Base-by-base conservation (phyloP, 306 rosid species). In the Luffa aegyptiaca region DNA sequence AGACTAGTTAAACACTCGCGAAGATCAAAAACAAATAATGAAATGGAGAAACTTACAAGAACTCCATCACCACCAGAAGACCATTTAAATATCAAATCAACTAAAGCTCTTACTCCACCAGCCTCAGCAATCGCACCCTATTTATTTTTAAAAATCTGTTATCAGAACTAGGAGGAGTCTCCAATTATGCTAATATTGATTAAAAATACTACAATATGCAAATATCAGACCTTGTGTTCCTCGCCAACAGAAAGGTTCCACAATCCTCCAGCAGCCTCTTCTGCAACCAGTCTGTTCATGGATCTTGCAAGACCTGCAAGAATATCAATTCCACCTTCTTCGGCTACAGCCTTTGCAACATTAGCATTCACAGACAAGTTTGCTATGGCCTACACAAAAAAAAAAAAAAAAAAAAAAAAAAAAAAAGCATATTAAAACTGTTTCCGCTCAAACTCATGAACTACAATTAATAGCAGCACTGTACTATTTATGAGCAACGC, bases 231-330 rank as follows among this genome's bases (percentile, higher is more conserved):
- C 92, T 96, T 96, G 84, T 96, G 99, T 81, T 96, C 99, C 83
- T 96, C 99, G 74, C 99, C 99, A 82, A 96, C 99, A 72, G 99
- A 96, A 77, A 96, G 99, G 86, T 96, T 96, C 99, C 99, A 96
- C 77, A 96, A 82, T 78, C 99, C 98, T 75, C 99, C 99, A 81
- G 99, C 99, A 87, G 99, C 99, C 86, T 96, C 99, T 89, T 96
- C 99, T 31, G 97, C 99, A 59, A 96, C 99, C 68, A 96, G 87
- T 84, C 94, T 91, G 90, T 93, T 96, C 91, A 88, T 90, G 80
- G 99, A 96, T 93, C 97, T 90, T 31, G 99, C 99, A 86, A 96
- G 90, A 80, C 99, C 91, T 72, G 99, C 97, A 0, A 96, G 98
- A 86, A 96, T 92, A 83, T 89, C 74, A 80, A 96, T 96, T 80